Evolutionary conservation across 345 rosid species (phyloP), one percentile per base, ranked within the genome.

Genomic region (Clarkia xantiana): DNA sequence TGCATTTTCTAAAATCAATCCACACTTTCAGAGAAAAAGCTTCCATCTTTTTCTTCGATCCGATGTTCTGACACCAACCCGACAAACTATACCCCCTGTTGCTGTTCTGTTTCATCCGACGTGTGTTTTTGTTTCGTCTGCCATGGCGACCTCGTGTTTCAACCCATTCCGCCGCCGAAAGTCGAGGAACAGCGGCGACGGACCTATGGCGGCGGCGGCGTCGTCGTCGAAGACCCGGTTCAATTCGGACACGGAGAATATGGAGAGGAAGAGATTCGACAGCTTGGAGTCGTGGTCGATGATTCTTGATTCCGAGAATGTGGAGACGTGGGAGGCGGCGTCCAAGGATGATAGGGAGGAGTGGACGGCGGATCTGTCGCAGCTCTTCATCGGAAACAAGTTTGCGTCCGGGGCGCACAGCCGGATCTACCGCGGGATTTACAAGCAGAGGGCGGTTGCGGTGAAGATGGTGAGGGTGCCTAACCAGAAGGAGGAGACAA

Each of bases 331-430:
- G 98, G 96, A 91, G 60, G 82, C 71, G 0, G 82, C 71, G 0
- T 68, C 96, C 1, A 81, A 76, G 56, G 94, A 83, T 29, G 94
- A 90, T 62, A 77, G 77, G 64, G 97, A 86, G 36, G 98, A 91
- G 51, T 91, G 98, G 96, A 86, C 89, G 0, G 98, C 96, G n/a
- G 98, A 91, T 65, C 94, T 86, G 19, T 91, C 98, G 0, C 98
- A 91, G 70, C 58, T 91, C 22, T 91, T 91, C 45, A 91, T 91
- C 14, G 98, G 98, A 2, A 91, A 91, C 74, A 91, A 86, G 70
- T 91, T 91, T 36, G 98, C 98, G 13, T 91, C 96, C 0, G 98
- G 98, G 0, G 96, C 98, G 20, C 94, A 91, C 38, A 76, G 85
- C 11, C 66, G 98, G 69, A 86, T 91, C 36, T 91, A 91, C 25